A percentile compares a stretch with the other conserved stretches of the same genome.
phyloP scores from a whole-genome alignment of 1,284 basidiomycete genomes.

The Cryptococcus jaspeensis region DNA sequence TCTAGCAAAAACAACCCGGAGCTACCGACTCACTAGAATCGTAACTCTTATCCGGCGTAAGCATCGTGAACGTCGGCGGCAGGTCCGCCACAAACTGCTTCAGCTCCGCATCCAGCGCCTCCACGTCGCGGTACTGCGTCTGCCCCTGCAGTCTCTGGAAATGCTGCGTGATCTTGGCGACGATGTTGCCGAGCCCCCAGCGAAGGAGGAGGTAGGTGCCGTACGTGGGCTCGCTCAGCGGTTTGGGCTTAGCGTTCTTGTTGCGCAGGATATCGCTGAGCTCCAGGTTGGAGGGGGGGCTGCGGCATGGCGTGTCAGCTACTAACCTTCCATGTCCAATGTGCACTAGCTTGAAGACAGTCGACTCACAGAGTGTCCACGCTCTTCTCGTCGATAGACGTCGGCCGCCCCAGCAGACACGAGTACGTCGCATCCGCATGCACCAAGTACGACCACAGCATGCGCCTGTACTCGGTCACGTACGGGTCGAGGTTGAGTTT shows the following conservation, averaged over 20 bases:
- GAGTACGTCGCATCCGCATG: constrained; percentile 77
- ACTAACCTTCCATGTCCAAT: not conserved
- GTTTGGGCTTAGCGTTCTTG: constrained; percentile 37
- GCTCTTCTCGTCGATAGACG: constrained; percentile 53
- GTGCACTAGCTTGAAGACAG: too few relatives aligned
- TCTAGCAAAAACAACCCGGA: not conserved
- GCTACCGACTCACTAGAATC: constrained; percentile 34
- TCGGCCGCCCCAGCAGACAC: constrained; percentile 83
- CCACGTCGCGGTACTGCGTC: constrained; percentile 78
- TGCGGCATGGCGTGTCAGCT: constrained; percentile 1
- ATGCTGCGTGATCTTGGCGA: constrained; percentile 83
- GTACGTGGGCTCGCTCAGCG: constrained; percentile 62
- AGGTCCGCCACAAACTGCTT: constrained; percentile 70
- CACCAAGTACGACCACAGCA: constrained; percentile 90
- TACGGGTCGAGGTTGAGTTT: constrained; percentile 63
- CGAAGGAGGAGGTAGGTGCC: constrained; percentile 86
- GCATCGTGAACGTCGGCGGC: constrained; percentile 57
- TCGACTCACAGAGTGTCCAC: constrained; percentile 53
- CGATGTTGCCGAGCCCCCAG: constrained; percentile 78
- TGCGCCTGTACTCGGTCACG: constrained; percentile 79
- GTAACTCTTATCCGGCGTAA: constrained; percentile 31
- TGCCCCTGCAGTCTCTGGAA: constrained; percentile 79
- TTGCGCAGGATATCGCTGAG: constrained; percentile 57
- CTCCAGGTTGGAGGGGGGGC: constrained; percentile 71
- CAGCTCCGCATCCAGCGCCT: constrained; percentile 77